Evolutionary conservation across 768 basidiomycete species (phyloP), one percentile per base, ranked within the genome.

Genomic region (Neoboletus brunneissimus): DNA sequence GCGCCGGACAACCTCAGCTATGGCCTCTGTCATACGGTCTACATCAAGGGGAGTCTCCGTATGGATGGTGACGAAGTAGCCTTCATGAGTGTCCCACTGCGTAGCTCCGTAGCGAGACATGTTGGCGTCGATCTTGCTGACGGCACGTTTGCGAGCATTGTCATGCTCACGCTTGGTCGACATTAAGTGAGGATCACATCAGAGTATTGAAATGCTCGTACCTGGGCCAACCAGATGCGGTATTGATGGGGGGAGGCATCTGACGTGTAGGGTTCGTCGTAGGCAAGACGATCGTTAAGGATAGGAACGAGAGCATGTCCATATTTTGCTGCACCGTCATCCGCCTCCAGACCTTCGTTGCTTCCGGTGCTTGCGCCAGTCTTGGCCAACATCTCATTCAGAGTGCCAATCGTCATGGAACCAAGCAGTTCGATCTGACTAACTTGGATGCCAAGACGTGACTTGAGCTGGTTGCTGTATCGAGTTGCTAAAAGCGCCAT

Each of bases 41-140:
- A 66, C 51, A 41, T 70, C 70, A 38, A 71, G 53, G 9, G 68
- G 32, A 2, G 60, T 67, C 44, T 71, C 67, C 18, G 67, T 53
- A 23, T 43, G 25, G 38, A 66, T 23, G 12, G 53, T 63, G 37
- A 63, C 53, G 8, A 66, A 59, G 53, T 59, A 63, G 32, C 69
- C 65, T 46, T 70, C 69, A 18, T 70, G 69, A 4, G 69, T 69
- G 40, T 69, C 69, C 67, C 69, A 71, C 13, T 70, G 69, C 23
- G 69, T 71, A 22, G 70, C 69, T n/a, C 70, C 67, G 20, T 67
- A 67, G 40, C 70, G 70, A 44, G 67, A 65, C 70, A 72, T 71
- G 29, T 48, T 68, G 31, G 64, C 55, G 16, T 69, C 66, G n/a
- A 71, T 69, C 51, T 67, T 67, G 47, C 58, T 69, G 18, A 64